Conservation (phyloP, 441 rosid genomes). For the Eugenia klotzschiana region DNA sequence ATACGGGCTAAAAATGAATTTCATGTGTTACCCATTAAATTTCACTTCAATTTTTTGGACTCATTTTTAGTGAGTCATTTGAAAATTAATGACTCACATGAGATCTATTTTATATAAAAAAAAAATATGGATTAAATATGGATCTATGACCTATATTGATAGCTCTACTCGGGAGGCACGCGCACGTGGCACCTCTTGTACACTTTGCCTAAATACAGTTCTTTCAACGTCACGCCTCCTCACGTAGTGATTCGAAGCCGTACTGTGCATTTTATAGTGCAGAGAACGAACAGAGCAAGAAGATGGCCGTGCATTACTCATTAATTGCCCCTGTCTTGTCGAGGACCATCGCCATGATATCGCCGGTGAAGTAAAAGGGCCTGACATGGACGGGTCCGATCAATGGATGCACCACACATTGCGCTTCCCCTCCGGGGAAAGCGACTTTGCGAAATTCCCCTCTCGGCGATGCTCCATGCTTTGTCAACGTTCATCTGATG, state of each 20-base stretch:
- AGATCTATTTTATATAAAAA: too few species aligned
- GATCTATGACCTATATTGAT: too few species aligned
- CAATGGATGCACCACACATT: background rate
- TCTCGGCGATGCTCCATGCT: background rate
- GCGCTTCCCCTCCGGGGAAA: background rate
- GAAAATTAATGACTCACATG: too few species aligned
- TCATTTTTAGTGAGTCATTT: too few species aligned
- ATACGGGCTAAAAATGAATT: too few species aligned
- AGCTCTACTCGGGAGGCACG: too few species aligned
- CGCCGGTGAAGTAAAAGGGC: background rate
- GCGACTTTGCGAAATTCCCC: background rate
- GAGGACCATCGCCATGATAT: background rate
- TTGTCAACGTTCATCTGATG: background rate
- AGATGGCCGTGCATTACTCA: background rate
- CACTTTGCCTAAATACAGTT: background rate
- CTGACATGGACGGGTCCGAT: background rate
- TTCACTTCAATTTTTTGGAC: too few species aligned
- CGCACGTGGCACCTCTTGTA: background rate
- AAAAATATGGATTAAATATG: too few species aligned
- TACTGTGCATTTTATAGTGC: background rate
- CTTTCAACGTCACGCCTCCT: background rate
- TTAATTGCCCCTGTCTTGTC: background rate
- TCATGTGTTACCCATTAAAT: too few species aligned
- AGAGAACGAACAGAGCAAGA: background rate
- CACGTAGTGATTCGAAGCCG: background rate